A percentile compares a stretch with the other conserved stretches of the same genome.
phyloP scores from a whole-genome alignment of 1,284 basidiomycete genomes.

The Cryptococcus hybrid region DNA sequence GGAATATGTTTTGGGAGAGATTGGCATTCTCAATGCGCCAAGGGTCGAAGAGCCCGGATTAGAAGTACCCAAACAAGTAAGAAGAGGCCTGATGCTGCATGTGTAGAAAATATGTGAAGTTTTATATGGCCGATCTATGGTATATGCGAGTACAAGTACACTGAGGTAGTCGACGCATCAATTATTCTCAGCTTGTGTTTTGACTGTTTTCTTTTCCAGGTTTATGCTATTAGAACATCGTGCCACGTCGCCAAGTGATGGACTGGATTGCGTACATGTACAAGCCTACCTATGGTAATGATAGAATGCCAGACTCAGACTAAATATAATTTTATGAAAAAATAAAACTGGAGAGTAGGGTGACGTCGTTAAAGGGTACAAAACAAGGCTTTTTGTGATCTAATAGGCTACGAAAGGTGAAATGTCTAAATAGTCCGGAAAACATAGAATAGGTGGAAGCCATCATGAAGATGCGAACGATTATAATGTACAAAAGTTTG shows the following conservation, averaged over 20 bases:
- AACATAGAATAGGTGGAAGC: background rate
- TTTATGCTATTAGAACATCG: no score
- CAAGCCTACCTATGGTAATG: background rate
- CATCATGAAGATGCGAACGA: background rate
- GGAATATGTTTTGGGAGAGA: slow-evolving; percentile 22
- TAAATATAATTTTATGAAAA: background rate
- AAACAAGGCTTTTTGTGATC: background rate
- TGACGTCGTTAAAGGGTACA: no score
- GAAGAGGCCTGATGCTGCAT: slow-evolving; percentile 15
- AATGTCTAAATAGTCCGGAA: background rate
- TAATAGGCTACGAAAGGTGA: background rate
- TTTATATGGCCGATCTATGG: no score
- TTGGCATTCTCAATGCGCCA: slow-evolving; percentile 26
- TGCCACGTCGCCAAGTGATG: no score
- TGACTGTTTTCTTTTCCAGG: no score
- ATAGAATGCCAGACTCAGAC: background rate
- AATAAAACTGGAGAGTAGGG: background rate
- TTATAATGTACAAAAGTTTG: background rate
- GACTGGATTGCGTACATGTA: no score
- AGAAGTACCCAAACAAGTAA: slow-evolving; percentile 19
- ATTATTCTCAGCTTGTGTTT: no score
- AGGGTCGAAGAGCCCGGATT: slow-evolving; percentile 19
- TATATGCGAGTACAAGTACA: no score
- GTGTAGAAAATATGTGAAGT: no score
- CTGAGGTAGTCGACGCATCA: no score